phyloP scores from a whole-genome alignment of 352 stramenopile genomes.

The Phytophthora cryptogea region DNA sequence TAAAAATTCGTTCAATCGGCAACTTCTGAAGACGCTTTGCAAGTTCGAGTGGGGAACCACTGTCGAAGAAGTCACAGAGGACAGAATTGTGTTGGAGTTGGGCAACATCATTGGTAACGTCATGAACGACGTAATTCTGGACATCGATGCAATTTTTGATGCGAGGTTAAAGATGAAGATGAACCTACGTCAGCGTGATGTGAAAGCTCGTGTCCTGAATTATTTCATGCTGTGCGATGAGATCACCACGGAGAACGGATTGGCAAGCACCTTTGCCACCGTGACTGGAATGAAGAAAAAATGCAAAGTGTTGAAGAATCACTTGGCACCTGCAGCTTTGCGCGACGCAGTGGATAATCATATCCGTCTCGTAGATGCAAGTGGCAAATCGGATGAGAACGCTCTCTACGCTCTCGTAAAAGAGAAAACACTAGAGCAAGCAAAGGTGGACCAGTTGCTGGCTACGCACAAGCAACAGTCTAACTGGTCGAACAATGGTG shows the following conservation, averaged over 20 bases:
- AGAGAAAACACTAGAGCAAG: slow-evolving; percentile 27
- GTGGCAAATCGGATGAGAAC: slow-evolving; percentile 5
- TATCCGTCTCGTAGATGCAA: not conserved
- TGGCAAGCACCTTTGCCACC: slow-evolving; percentile 19
- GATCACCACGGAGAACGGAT: slow-evolving; percentile 22
- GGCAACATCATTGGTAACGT: slow-evolving; percentile 2
- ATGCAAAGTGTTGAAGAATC: slow-evolving; percentile 6
- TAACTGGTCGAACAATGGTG: not conserved
- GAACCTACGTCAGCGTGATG: slow-evolving; percentile 24
- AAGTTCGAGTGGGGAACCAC: slow-evolving; percentile 23
- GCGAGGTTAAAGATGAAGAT: slow-evolving; percentile 18
- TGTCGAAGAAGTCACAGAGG: slow-evolving; percentile 21
- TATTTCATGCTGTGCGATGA: slow-evolving; percentile 30
- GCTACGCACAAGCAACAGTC: not conserved
- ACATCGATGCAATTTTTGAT: slow-evolving; percentile 21
- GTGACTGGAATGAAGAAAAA: slow-evolving; percentile 7
- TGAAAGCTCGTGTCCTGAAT: slow-evolving; percentile 25
- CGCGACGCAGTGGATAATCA: slow-evolving; percentile 10
- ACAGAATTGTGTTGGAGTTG: slow-evolving; percentile 6
- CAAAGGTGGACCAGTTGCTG: slow-evolving; percentile 11
- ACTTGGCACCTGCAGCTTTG: slow-evolving; percentile 15
- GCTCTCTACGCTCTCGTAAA: slow-evolving; percentile 13
- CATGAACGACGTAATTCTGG: not conserved
- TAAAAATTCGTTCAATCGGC: slow-evolving; percentile 24
- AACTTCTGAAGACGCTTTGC: slow-evolving; percentile 23